A percentile compares a stretch with the other conserved stretches of the same genome.
Evolutionary conservation across 2,329 filamentous ascomycete species (phyloP).

Genomic region (Hymenoscyphus fraxineus): DNA sequence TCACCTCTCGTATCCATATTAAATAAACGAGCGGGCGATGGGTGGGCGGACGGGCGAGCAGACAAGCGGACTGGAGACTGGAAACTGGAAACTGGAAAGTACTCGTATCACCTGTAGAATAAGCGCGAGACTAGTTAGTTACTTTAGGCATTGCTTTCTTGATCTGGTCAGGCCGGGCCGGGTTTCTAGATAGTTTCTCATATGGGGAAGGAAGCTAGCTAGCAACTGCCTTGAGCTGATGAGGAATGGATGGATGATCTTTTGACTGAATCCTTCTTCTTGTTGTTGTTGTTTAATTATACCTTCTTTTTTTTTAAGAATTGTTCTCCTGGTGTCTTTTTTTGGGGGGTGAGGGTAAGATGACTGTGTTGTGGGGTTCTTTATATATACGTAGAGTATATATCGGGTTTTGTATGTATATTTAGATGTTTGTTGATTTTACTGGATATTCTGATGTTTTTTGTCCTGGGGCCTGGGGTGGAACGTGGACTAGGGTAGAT

Average conservation of each 20-base stretch:
- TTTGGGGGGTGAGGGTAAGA: too few species aligned
- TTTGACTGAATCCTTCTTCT: neutral
- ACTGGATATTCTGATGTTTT: too few species aligned
- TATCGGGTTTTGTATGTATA: too few species aligned
- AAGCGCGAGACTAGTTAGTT: neutral
- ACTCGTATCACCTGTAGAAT: neutral
- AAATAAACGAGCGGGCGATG: neutral
- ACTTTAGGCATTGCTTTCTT: neutral
- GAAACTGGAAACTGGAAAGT: neutral
- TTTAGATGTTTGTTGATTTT: too few species aligned
- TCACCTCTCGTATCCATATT: neutral
- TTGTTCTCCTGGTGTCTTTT: neutral
- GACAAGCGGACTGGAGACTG: neutral
- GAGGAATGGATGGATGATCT: neutral
- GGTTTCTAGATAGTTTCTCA: neutral
- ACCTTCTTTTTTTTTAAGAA: neutral
- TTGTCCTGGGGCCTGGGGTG: too few species aligned
- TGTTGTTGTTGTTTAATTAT: neutral
- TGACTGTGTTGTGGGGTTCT: too few species aligned
- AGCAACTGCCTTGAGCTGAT: neutral
- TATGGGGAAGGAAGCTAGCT: neutral
- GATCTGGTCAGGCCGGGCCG: neutral
- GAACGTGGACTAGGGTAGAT: too few species aligned
- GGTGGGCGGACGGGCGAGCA: neutral
- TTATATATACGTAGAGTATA: too few species aligned